phyloP scores from a whole-genome alignment of 352 stramenopile genomes.

The Phytophthora quininea region DNA sequence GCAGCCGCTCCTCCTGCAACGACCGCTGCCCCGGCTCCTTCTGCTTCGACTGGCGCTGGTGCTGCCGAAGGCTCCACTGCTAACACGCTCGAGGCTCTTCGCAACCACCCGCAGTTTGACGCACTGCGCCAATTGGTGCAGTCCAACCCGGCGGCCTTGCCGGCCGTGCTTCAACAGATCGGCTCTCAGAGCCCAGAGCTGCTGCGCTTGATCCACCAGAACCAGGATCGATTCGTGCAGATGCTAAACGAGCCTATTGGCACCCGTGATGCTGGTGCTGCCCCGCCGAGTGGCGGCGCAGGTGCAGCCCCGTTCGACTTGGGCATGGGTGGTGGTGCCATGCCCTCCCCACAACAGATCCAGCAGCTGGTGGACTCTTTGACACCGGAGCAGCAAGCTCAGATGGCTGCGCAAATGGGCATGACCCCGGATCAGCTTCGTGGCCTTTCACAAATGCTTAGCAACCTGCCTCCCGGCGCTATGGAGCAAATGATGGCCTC shows the following conservation, averaged over 20 bases:
- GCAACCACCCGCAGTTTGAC: slow-evolving; percentile 87
- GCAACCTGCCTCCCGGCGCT: slow-evolving; percentile 77
- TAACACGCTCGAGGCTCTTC: slow-evolving; percentile 77
- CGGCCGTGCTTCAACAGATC: slow-evolving; percentile 86
- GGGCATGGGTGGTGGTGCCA: slow-evolving; percentile 48
- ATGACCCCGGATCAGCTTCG: slow-evolving; percentile 88
- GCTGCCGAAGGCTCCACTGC: slow-evolving; percentile 1
- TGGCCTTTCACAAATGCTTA: slow-evolving; percentile 87
- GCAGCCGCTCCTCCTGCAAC: slow-evolving; percentile 35
- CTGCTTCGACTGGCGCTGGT: slow-evolving; percentile 20
- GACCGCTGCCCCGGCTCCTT: slow-evolving; percentile 17
- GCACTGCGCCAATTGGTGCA: slow-evolving; percentile 83
- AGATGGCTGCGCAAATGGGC: slow-evolving; percentile 87
- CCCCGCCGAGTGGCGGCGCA: slow-evolving; percentile 26
- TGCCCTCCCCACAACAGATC: slow-evolving; percentile 85
- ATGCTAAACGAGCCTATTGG: slow-evolving; percentile 90
- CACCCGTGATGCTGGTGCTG: slow-evolving; percentile 42
- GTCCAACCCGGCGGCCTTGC: slow-evolving; percentile 81
- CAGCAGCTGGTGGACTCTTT: slow-evolving; percentile 84
- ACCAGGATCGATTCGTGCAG: slow-evolving; percentile 87
- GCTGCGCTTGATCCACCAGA: slow-evolving; percentile 83
- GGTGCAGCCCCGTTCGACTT: slow-evolving; percentile 59
- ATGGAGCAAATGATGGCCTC: slow-evolving; percentile 90
- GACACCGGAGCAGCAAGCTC: slow-evolving; percentile 72
- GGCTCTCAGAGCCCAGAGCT: slow-evolving; percentile 83